Percentiles rank a stretch among this genome's conserved stretches.
Evolutionary conservation across 441 rosid species (phyloP).

Genomic region (Euphorbia corollata): DNA sequence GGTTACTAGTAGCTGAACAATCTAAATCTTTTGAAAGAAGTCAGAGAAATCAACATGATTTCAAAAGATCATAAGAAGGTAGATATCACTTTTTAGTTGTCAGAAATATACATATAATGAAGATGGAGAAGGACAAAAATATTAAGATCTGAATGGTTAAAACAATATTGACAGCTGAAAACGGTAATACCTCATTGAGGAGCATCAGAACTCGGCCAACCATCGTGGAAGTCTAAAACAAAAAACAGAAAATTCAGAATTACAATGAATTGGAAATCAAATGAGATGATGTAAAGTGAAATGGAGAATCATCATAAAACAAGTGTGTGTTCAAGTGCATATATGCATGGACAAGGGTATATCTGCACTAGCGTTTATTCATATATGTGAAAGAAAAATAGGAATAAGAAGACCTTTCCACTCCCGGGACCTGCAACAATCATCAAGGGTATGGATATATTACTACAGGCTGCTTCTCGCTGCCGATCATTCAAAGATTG

Average conservation of each 20-base stretch:
- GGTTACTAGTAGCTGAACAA: background rate
- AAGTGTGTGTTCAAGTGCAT: background rate
- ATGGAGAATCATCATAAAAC: background rate
- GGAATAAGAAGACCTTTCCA: conserved; percentile 58
- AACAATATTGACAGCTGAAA: conserved; percentile 12
- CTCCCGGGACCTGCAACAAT: conserved; percentile 97
- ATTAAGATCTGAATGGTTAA: conserved; percentile 16
- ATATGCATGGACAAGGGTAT: background rate
- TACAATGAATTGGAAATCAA: conserved; percentile 14
- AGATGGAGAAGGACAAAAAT: conserved; percentile 1
- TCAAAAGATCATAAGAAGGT: background rate
- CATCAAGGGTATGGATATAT: conserved; percentile 73
- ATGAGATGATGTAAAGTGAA: conserved; percentile 5
- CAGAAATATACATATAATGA: background rate
- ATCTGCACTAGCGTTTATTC: background rate
- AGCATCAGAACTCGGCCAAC: conserved; percentile 83
- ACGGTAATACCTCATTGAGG: conserved; percentile 55
- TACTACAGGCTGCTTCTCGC: conserved; percentile 73
- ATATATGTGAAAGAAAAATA: background rate
- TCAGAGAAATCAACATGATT: background rate
- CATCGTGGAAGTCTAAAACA: conserved; percentile 83
- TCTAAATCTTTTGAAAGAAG: background rate
- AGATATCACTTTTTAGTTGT: background rate
- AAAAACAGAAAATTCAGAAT: conserved; percentile 24
- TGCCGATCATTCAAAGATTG: conserved; percentile 71